A percentile compares a stretch with the other conserved stretches of the same genome.
phyloP scores from a whole-genome alignment of 768 basidiomycete species.

The Kwoniella dejecticola region DNA sequence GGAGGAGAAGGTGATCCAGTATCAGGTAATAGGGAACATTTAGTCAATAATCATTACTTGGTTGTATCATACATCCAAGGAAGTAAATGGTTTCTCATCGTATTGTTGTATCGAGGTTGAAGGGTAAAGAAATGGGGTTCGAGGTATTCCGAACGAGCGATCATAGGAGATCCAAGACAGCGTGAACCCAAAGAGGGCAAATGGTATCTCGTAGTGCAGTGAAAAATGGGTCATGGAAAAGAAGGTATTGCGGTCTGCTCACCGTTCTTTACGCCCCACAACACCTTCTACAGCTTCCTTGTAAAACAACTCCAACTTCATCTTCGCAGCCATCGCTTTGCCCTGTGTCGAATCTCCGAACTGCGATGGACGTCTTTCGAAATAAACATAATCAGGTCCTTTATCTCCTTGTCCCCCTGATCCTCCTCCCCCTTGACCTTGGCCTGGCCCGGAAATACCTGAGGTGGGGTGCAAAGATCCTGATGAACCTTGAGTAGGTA shows the following conservation, averaged over 20 bases:
- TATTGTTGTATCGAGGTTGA: too few species aligned
- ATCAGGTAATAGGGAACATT: slow-evolving; percentile 17
- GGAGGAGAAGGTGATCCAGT: too few species aligned
- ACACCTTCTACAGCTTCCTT: slow-evolving; percentile 95
- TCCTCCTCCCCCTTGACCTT: background rate
- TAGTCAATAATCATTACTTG: slow-evolving; percentile 2
- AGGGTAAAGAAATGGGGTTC: too few species aligned
- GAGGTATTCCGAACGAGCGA: too few species aligned
- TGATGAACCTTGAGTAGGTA: slow-evolving; percentile 6
- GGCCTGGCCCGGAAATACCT: slow-evolving; percentile 2
- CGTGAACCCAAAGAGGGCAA: background rate
- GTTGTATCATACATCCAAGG: slow-evolving; percentile 2
- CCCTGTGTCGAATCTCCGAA: slow-evolving; percentile 81
- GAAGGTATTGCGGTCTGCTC: slow-evolving; percentile 23
- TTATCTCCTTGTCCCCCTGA: slow-evolving; percentile 30
- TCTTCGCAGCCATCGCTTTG: slow-evolving; percentile 83
- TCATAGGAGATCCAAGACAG: too few species aligned
- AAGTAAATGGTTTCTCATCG: slow-evolving; percentile 10
- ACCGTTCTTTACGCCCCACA: slow-evolving; percentile 91
- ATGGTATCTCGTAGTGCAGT: background rate
- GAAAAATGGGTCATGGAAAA: background rate
- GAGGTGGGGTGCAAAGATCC: slow-evolving; percentile 8
- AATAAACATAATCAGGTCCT: slow-evolving; percentile 81
- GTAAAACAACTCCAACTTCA: slow-evolving; percentile 95
- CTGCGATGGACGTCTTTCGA: slow-evolving; percentile 73